Percentiles rank a stretch among this genome's conserved stretches.
phyloP scores from a whole-genome alignment of 1,284 basidiomycete species.

The Schizophyllum amplum region DNA sequence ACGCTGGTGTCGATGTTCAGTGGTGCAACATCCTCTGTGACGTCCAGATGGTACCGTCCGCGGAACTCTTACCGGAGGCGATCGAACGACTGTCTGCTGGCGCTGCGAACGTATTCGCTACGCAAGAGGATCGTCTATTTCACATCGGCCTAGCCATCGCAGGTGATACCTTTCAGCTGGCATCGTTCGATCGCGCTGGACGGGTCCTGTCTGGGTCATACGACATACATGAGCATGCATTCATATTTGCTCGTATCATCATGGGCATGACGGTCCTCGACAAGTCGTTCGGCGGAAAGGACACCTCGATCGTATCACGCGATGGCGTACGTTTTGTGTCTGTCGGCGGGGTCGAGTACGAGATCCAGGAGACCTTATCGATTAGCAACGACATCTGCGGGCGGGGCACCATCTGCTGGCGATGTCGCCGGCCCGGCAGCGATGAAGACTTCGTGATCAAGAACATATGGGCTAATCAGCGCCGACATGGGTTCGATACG shows the following conservation, averaged over 20 bases:
- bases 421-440: not conserved
- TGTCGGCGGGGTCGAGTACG: constrained; percentile 1
- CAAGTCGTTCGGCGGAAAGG: not conserved
- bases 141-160: constrained; percentile 1
- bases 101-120: constrained; percentile 5
- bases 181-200: constrained; percentile 6
- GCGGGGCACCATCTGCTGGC: constrained; percentile 6
- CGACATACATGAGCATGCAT: constrained; percentile 4
- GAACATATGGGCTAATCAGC: constrained; percentile 2
- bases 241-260: constrained; percentile 4
- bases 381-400: constrained; percentile 4
- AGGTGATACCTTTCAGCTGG: not conserved
- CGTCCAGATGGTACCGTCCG: not conserved
- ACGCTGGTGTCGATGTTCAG: too few relatives aligned
- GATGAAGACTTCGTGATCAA: constrained; percentile 6
- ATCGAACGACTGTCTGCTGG: constrained; percentile 1
- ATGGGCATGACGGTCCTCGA: constrained; percentile 2
- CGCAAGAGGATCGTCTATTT: constrained; percentile 8
- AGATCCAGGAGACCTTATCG: not conserved
- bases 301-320: not conserved
- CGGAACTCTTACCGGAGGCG: not conserved
- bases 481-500: not conserved
- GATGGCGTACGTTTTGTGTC: not conserved
- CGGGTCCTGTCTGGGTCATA: constrained; percentile 1
- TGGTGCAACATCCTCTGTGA: not conserved